Conservation (phyloP, 306 rosid genomes). For the Sesbania bispinosa region DNA sequence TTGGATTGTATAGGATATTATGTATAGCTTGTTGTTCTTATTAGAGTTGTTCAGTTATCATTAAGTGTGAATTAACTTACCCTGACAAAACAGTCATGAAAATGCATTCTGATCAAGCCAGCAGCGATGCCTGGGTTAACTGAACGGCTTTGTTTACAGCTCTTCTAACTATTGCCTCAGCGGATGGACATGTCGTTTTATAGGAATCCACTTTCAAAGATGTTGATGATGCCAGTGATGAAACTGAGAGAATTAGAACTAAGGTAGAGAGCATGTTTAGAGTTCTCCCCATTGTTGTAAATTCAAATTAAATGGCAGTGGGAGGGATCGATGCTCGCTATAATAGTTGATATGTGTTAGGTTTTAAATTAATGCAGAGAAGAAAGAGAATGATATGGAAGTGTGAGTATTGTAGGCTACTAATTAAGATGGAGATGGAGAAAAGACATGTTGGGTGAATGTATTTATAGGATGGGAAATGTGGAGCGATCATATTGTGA, state of each 20-base stretch:
- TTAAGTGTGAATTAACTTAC: not conserved
- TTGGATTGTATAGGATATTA: too few relatives aligned
- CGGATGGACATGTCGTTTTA: slow-evolving; percentile 28
- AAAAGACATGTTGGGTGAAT: not conserved
- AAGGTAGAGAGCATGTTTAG: not conserved
- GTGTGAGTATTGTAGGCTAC: not conserved
- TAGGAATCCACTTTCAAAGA: slow-evolving; percentile 34
- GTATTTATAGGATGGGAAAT: slow-evolving; percentile 16
- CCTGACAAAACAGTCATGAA: slow-evolving; percentile 47
- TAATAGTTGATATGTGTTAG: not conserved
- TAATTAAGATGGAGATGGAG: not conserved
- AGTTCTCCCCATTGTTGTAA: not conserved
- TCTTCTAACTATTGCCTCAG: slow-evolving; percentile 38
- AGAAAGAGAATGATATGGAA: not conserved
- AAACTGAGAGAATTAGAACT: slow-evolving; percentile 27
- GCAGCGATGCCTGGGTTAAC: slow-evolving; percentile 36
- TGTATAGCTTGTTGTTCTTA: too few relatives aligned
- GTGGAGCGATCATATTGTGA: not conserved
- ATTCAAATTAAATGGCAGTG: not conserved
- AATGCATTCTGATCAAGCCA: slow-evolving; percentile 44
- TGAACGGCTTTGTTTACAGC: slow-evolving; percentile 41
- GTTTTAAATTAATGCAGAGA: too few relatives aligned
- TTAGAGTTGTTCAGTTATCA: too few relatives aligned
- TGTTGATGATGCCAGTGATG: slow-evolving; percentile 23
- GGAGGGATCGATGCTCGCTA: not conserved